Base-by-base conservation (phyloP, 2,329 filamentous ascomycete genomes). In the Pyricularia pennisetigena region DNA sequence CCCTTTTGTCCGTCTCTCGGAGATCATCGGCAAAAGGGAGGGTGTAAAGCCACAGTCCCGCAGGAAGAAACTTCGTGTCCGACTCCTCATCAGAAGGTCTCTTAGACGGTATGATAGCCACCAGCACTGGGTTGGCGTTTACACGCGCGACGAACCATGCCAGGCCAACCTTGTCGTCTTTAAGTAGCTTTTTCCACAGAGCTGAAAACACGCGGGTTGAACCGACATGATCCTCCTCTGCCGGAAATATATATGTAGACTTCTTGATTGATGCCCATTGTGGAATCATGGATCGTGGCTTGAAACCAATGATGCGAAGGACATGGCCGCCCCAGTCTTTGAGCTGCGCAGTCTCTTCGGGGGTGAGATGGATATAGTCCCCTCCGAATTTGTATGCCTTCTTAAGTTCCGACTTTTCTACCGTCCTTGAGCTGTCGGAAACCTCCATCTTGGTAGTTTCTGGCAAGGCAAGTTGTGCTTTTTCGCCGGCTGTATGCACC, bases 301-400 rank as follows among this genome's bases (percentile, higher is more conserved):
- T 99, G 84, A 99, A 99, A 6, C 95, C 95, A 68, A 99, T 90
- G 71, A 99, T 90, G 5, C 93, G 89, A 68, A 99, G 90, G 14
- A 92, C 83, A 0, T 93, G 92, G 1, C 90, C 84, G 2, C 94
- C 94, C 73, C 97, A 97, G 72, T 92, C 82, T 70, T 89, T 89
- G 69, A 99, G 83, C 24, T 85, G 81, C 69, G 89, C 90, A 70
- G 94, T 88, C 76, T 99, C 94, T 41, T 97, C 93, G 0, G 89
- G 85, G 0, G 89, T 89, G 76, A 99, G 99, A 65, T 90, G 86
- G 64, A 99, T 87, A 65, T 93, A 93, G 72, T 97, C 92, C 57
- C 93, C 94, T 14, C 94, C 95, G 75, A 98, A 98, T 74, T 95
- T 97, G 82, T 95, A 99, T 0, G 94, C 95, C 78, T 95, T 97